Base-by-base conservation (phyloP, 1,139 yeast genomes). In the Tardiomyces depauwii region DNA sequence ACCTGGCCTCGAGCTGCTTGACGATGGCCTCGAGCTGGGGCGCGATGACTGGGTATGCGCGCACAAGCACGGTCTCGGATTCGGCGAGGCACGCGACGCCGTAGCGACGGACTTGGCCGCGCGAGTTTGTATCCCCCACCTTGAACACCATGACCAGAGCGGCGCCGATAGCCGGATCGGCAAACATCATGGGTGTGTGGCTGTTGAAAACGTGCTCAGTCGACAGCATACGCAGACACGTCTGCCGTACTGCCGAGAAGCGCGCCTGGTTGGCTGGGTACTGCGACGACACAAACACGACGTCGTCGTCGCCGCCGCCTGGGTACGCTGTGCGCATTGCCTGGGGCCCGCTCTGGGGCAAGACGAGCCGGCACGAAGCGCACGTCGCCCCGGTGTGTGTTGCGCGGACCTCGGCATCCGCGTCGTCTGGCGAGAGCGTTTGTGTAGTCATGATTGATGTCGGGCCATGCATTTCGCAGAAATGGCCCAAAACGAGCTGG, bases 381-480 rank as follows among this genome's bases (percentile, higher is more conserved):
- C 62, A 59, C 25, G 54, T 44, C 6, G 51, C 52, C 16, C 44
- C 44, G 14, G 3, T n/a, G 23, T 18, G 18, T 3, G 32, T 14
- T 10, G 32, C 40, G 19, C 12, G 13, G 14, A 44, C 53, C 51
- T 41, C 43, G 43, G 49, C 27, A 42, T 44, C 44, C 43, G 51
- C 47, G 59, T 39, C 44, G 46, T 57, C 50, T 18, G 50, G 49
- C 14, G 52, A 53, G n/a, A 69, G 57, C 21, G 61, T 54, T 56
- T 83, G 91, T 0, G 94, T 82, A 55, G 89, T 84, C 56, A 82
- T 64, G n/a, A 86, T 71, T 42, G 81, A 74, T 16, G 82, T 72
- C 0, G 95, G 95, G 0, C 95, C 95, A 59, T 86, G 95, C 30
- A 81, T 72, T 63, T 86, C 95, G 63, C 95, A 86, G 60, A 85